phyloP scores from a whole-genome alignment of 179 eudicot genomes.

The Carnegiea gigantea region DNA sequence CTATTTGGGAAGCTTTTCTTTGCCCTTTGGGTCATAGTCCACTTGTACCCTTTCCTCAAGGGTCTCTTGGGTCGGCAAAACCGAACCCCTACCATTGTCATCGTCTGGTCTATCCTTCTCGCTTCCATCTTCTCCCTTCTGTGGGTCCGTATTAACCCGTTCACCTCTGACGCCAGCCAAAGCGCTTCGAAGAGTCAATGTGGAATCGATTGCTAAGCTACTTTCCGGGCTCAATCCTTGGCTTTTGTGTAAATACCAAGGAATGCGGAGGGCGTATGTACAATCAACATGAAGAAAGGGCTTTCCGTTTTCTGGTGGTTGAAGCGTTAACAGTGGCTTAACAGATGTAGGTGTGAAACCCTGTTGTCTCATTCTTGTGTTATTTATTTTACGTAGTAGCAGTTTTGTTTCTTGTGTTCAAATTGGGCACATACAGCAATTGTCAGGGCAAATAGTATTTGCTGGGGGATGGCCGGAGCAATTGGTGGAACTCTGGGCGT shows the following conservation, averaged over 20 bases:
- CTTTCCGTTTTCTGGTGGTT: not conserved
- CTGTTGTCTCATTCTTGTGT: not conserved
- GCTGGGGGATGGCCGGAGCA: not conserved
- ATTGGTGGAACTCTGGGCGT: not conserved
- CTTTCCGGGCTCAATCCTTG: not conserved
- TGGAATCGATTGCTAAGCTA: conserved; percentile 52
- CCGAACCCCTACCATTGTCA: conserved; percentile 78
- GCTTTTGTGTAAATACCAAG: conserved; percentile 26
- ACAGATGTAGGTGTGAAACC: not conserved
- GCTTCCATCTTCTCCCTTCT: conserved; percentile 86
- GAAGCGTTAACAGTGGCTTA: not conserved
- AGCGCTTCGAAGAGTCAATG: conserved; percentile 45
- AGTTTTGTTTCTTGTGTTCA: conserved; percentile 8
- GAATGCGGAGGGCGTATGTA: conserved; percentile 6
- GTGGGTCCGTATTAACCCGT: conserved; percentile 84
- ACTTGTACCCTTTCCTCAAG: conserved; percentile 85
- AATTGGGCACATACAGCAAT: conserved; percentile 3
- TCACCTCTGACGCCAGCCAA: conserved; percentile 43
- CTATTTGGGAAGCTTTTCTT: conserved; percentile 84
- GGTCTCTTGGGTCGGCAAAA: conserved; percentile 82
- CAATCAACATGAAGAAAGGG: not conserved
- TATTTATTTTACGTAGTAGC: not conserved
- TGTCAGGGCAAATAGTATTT: not conserved
- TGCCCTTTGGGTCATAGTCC: conserved; percentile 81
- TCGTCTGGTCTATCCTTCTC: conserved; percentile 80